Conservation (phyloP, 2,329 filamentous ascomycete species). For the Talaromyces sp. region DNA sequence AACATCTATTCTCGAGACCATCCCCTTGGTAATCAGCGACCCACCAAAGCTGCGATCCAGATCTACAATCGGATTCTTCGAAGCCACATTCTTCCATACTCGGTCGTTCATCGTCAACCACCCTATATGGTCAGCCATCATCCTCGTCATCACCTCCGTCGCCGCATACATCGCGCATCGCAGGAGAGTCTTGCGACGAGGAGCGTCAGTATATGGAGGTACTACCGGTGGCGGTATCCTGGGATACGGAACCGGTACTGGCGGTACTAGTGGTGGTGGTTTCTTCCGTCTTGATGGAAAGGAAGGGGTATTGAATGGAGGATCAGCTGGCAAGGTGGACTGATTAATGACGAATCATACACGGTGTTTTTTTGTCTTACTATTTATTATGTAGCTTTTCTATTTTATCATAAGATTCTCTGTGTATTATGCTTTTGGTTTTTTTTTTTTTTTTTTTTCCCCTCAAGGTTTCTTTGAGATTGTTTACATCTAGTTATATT, state of each 20-base stretch:
- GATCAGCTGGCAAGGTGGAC: constrained; percentile 47
- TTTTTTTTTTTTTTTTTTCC: not conserved
- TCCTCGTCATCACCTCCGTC: constrained; percentile 36
- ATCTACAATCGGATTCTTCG: constrained; percentile 48
- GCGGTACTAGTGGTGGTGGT: constrained; percentile 36
- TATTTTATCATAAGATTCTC: constrained; percentile 2
- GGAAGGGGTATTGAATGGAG: constrained; percentile 45
- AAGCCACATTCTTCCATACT: constrained; percentile 46
- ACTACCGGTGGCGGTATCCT: constrained; percentile 13
- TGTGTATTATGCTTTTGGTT: constrained; percentile 3
- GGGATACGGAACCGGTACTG: constrained; percentile 36
- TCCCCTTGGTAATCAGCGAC: constrained; percentile 50
- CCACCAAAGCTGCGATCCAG: constrained; percentile 50
- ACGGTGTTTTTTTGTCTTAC: constrained; percentile 4
- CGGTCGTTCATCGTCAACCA: constrained; percentile 43
- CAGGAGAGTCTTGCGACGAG: constrained; percentile 5
- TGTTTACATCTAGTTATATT: not conserved
- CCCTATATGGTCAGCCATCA: constrained; percentile 42
- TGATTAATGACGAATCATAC: constrained; percentile 1
- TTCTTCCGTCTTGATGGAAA: constrained; percentile 51
- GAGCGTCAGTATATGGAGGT: not conserved
- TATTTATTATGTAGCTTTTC: constrained; percentile 11
- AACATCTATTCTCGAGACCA: constrained; percentile 84
- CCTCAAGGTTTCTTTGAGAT: not conserved
- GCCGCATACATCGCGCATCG: constrained; percentile 27